Evolutionary conservation across 1,284 basidiomycete species (phyloP), one percentile per base, ranked within the genome.

Genomic region (Moesziomyces antarcticus): DNA sequence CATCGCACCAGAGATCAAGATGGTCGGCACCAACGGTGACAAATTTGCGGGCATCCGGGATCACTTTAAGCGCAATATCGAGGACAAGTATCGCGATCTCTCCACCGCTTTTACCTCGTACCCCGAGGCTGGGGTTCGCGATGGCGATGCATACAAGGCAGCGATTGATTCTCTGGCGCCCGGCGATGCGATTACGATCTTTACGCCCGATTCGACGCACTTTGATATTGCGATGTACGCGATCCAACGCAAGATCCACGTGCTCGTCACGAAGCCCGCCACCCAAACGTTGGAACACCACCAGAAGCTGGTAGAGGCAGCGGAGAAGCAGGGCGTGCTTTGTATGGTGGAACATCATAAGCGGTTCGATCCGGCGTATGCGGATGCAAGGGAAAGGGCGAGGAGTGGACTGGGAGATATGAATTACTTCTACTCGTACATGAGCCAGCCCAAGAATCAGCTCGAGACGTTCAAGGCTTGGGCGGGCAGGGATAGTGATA

Each of bases 361-460:
- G 82, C 84, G 86, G 58, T 95, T 92, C 84, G 94, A 97, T 85
- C 94, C 94, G 3, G 93, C 92, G 3, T 96, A 97, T 86, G 92
- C 91, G 75, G 94, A 97, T 84, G 94, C 93, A 9, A 81, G 85
- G 89, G 89, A 81, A 91, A 89, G 8, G 88, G 91, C 57, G 90
- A 56, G 93, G 16, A 88, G 88, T 37, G 86, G 88, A 24, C 87
- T 96, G 50, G 94, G 94, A 47, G 92, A 95, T 83, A 93, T 95
- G 86, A 94, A 94, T 86, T 97, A 94, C 85, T 88, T 85, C 73
- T 81, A 85, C 82, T 80, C 80, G 35, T 75, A 87, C 85, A 97
- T 97, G 94, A 93, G 92, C 79, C 94, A 96, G 84, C 94, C 94
- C 49, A 97, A 97, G 86, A 91, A 89, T 81, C 94, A 97, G 86